Conservation (phyloP, 306 rosid genomes). For the Canavalia gladiata region DNA sequence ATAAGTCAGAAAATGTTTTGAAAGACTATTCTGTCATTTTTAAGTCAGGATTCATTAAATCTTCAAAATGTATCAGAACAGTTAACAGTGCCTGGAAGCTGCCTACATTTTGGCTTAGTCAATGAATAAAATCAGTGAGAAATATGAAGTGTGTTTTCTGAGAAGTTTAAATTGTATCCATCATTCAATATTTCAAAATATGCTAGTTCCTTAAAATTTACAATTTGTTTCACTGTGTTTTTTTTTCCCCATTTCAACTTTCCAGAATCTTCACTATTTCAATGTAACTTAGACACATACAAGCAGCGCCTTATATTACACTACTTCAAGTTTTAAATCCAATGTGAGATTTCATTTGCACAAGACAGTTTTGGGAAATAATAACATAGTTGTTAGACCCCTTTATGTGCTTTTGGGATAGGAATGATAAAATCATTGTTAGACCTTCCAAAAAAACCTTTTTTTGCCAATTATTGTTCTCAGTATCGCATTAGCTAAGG, state of each 20-base stretch:
- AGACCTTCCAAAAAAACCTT: neutral
- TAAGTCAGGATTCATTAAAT: neutral
- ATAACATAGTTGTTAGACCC: neutral
- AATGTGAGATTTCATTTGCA: neutral
- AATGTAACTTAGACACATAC: neutral
- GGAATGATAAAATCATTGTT: neutral
- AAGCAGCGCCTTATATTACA: conserved; percentile 4
- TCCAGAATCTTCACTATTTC: neutral
- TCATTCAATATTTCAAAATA: neutral
- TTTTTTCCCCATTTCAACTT: neutral
- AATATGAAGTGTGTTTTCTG: neutral
- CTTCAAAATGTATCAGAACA: neutral
- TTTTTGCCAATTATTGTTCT: neutral
- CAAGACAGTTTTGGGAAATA: neutral
- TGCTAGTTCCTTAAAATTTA: neutral
- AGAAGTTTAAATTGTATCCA: conserved; percentile 11
- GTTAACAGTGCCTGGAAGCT: conserved; percentile 3
- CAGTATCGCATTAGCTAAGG: neutral
- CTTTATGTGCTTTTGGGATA: neutral
- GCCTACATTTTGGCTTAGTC: neutral
- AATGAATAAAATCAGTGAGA: conserved; percentile 18
- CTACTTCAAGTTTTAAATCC: conserved; percentile 12
- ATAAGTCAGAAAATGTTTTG: conserved; percentile 2
- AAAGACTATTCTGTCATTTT: conserved; percentile 4
- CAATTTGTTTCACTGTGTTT: neutral